Evolutionary conservation across 164 flowering plant genomes (phyloP), one percentile per base, ranked within the genome.

Genomic region (Nymphaea thermarum): DNA sequence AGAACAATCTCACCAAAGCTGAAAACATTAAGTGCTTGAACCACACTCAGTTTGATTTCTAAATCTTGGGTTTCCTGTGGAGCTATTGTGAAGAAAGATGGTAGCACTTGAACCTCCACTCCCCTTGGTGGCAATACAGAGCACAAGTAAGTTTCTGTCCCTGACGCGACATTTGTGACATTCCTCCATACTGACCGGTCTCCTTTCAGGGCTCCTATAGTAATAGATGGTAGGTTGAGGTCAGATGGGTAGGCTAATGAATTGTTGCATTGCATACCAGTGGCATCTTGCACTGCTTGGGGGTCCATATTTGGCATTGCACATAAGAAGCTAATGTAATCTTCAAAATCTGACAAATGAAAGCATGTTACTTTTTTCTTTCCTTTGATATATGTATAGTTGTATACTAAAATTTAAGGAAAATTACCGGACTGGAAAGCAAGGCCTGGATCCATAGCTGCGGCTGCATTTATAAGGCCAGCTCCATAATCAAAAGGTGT

Each of bases 321-420:
- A 78, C 99, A 91, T 72, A 94, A 66, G 86, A 94, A 94, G 65
- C 71, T 80, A 55, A 90, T 75, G 75, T 87, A 91, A 74, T 94
- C 97, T 70, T 83, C 87, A 75, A 73, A 87, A 65, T 73, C 97
- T 90, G 93, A 15, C 64, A 65, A 59, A 70, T 18, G 25, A 4
- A 47, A 47, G 36, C 36, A 25, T 25, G 36, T 25, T 25, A 25
- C 36, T 25, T 25, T 25, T 25, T 1, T 25, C 36, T 25, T 25
- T 25, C 36, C 36, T 25, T 25, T 25, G 36, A 25, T 25, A 25
- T 25, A 25, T 25, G 36, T 25, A 25, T 25, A 25, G 36, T 25
- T 25, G 36, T 25, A 25, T 25, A 25, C 36, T 25, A 25, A 25
- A 25, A 25, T 25, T 25, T 25, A 3, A n/a, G 17, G 16, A 61